Conservation (phyloP, 2,329 filamentous ascomycete species). For the Cladophialophora bantiana region DNA sequence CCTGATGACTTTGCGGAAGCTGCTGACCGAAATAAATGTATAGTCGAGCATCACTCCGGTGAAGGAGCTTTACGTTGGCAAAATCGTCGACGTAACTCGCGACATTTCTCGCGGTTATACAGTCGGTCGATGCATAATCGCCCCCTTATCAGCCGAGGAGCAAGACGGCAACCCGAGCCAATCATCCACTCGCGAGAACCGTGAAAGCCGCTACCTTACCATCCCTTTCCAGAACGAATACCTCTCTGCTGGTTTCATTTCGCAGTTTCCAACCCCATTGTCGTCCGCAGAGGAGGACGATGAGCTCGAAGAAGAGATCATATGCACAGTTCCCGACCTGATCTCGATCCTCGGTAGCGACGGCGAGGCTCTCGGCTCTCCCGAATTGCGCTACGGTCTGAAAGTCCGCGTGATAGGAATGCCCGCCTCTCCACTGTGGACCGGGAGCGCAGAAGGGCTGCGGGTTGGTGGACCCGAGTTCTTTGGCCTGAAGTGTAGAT, state of each 20-base stretch:
- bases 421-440: constrained; percentile 60
- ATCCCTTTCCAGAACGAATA: constrained; percentile 46
- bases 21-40: background rate
- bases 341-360: constrained; percentile 38
- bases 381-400: constrained; percentile 57
- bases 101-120: constrained; percentile 49
- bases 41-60: constrained; percentile 26
- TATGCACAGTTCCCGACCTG: constrained; percentile 46
- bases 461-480: constrained; percentile 51
- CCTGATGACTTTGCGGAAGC: background rate
- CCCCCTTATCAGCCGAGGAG: constrained; percentile 42
- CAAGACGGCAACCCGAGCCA: constrained; percentile 18
- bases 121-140: constrained; percentile 46
- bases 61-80: constrained; percentile 51
- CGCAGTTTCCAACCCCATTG: background rate
- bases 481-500: constrained; percentile 45
- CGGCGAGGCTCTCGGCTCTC: constrained; percentile 36
- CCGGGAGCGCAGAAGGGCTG: constrained; percentile 47
- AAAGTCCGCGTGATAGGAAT: constrained; percentile 60
- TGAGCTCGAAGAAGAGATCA: constrained; percentile 34
- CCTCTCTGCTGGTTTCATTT: constrained; percentile 40
- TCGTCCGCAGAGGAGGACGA: background rate
- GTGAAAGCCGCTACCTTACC: constrained; percentile 31
- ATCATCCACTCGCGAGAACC: background rate
- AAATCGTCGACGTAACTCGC: constrained; percentile 54